A percentile compares a stretch with the other conserved stretches of the same genome.
These are phyloP conservation scores for Penicillium mononematosum DNA, from an alignment of 495 filamentous ascomycete genomes.

Conservation along the genomic window DNA sequence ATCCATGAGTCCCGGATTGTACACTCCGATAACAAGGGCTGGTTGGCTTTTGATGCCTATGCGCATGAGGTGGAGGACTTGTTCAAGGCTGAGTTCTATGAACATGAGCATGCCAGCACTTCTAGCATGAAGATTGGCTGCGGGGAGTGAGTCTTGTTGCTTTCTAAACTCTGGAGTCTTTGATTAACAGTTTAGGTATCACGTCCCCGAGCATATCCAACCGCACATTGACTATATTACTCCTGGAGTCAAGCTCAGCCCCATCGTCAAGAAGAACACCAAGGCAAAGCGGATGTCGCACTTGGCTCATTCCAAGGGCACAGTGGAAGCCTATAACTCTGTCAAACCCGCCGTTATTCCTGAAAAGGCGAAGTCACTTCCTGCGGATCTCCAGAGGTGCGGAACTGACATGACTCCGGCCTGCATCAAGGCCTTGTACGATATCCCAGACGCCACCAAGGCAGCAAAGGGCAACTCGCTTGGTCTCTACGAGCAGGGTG, in stretches of 20 bases:
- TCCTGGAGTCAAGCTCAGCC: slow-evolving; percentile 51
- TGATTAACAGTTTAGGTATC: slow-evolving; percentile 41
- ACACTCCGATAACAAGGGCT: slow-evolving; percentile 51
- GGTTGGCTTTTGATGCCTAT: slow-evolving; percentile 58
- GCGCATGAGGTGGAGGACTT: slow-evolving; percentile 55
- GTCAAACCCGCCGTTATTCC: slow-evolving; percentile 8
- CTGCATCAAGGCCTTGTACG: slow-evolving; percentile 55
- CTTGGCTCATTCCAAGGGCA: slow-evolving; percentile 17
- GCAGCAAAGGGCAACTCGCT: slow-evolving; percentile 46
- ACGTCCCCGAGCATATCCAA: slow-evolving; percentile 50
- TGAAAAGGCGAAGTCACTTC: slow-evolving; percentile 19
- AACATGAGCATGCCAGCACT: slow-evolving; percentile 49
- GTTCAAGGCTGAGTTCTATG: slow-evolving; percentile 58
- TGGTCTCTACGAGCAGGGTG: slow-evolving; percentile 52
- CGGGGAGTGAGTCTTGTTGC: slow-evolving; percentile 31
- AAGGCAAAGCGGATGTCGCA: slow-evolving; percentile 25
- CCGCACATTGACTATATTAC: slow-evolving; percentile 60
- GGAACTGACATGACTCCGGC: slow-evolving; percentile 49
- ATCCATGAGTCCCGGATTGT: slow-evolving; percentile 47
- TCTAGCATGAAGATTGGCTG: slow-evolving; percentile 51
- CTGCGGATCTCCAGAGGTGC: slow-evolving; percentile 35
- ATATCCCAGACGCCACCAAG: slow-evolving; percentile 42
- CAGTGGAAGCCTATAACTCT: slow-evolving; percentile 1
- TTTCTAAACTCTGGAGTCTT: neutral
- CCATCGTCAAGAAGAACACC: slow-evolving; percentile 25